A percentile compares a stretch with the other conserved stretches of the same genome.
Evolutionary conservation across 257 asterid genomes (phyloP).

Genomic region (Nyctanthes arbortristis): DNA sequence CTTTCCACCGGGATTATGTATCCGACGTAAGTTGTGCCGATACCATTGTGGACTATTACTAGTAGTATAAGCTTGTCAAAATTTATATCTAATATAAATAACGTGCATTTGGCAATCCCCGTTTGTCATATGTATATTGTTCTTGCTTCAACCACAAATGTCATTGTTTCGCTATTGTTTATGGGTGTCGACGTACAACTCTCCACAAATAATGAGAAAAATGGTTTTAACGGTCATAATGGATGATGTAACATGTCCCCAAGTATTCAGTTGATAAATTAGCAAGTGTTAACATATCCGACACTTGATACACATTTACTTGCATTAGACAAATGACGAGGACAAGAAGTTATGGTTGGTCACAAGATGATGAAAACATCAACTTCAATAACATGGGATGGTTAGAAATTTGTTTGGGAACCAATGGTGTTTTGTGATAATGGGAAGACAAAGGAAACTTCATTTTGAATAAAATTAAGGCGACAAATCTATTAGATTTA

Average conservation of each 20-base stretch:
- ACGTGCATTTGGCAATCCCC: background rate
- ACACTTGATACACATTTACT: slow-evolving; percentile 8
- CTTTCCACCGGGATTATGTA: slow-evolving; percentile 37
- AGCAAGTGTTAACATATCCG: slow-evolving; percentile 10
- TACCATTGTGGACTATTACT: slow-evolving; percentile 51
- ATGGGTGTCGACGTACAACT: background rate
- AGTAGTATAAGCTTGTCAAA: slow-evolving; percentile 11
- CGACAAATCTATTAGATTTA: background rate
- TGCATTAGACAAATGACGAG: too few relatives aligned
- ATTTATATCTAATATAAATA: slow-evolving; percentile 4
- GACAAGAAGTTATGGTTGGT: slow-evolving; percentile 17
- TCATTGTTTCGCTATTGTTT: too few relatives aligned
- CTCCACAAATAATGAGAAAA: background rate
- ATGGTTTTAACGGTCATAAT: too few relatives aligned
- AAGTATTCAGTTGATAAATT: background rate
- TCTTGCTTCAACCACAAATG: too few relatives aligned
- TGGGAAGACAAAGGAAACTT: slow-evolving; percentile 29
- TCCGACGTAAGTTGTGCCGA: slow-evolving; percentile 50
- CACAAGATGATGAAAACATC: slow-evolving; percentile 1
- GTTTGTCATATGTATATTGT: background rate
- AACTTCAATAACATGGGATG: background rate
- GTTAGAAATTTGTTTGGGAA: slow-evolving; percentile 20
- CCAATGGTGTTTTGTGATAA: slow-evolving; percentile 30
- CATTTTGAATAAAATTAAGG: slow-evolving; percentile 9
- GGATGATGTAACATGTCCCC: slow-evolving; percentile 8